Evolutionary conservation across 2,329 filamentous ascomycete genomes (phyloP).

Genomic region (Ophiostoma sp.): DNA sequence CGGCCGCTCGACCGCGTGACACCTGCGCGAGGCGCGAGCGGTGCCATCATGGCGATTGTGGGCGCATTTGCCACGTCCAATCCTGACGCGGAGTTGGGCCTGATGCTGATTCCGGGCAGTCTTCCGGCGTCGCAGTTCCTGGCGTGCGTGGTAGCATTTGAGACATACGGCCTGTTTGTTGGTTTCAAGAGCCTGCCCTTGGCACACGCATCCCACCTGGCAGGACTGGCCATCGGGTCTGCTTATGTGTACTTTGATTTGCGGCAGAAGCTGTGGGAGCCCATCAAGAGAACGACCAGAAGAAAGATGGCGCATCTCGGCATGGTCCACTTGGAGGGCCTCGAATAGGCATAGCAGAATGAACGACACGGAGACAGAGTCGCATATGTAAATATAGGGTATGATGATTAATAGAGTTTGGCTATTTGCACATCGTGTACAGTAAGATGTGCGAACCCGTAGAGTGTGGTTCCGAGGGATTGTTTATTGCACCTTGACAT

Average conservation of each 20-base stretch:
- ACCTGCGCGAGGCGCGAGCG: conserved; percentile 29
- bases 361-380: not conserved
- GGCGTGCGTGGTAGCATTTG: conserved; percentile 24
- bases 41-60: conserved; percentile 29
- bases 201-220: conserved; percentile 28
- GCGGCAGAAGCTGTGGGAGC: conserved; percentile 24
- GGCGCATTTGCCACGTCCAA: conserved; percentile 27
- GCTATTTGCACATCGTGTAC: no score
- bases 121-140: conserved; percentile 27
- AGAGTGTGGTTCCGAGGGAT: no score
- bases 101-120: conserved; percentile 26
- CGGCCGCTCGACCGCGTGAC: conserved; percentile 22
- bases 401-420: not conserved
- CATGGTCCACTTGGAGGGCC: not conserved
- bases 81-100: conserved; percentile 25
- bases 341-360: not conserved
- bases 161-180: conserved; percentile 28
- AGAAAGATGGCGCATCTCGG: not conserved
- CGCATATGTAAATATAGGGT: not conserved
- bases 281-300: conserved; percentile 19
- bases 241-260: conserved; percentile 28
- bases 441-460: no score
- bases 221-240: conserved; percentile 27
- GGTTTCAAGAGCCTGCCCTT: conserved; percentile 26
- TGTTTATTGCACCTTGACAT: no score